Percentiles rank a stretch among this genome's conserved stretches.
Evolutionary conservation across 192 early-diverging fungal species (phyloP).

Genomic region (Podila epigama): DNA sequence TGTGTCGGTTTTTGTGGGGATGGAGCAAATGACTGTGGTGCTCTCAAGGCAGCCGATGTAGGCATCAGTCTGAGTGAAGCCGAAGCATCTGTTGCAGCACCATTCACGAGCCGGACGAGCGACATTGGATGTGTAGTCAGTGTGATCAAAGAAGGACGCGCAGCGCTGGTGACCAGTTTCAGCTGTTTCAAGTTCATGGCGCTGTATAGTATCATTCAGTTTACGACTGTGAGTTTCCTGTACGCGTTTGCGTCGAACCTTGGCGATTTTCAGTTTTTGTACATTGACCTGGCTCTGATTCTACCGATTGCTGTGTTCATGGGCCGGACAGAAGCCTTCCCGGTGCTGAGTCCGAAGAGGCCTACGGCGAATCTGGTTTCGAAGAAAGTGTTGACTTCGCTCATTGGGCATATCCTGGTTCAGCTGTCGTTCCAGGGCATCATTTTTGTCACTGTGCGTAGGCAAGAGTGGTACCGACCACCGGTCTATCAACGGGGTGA

Average conservation of each 20-base stretch:
- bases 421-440: slow-evolving; percentile 81
- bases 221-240: slow-evolving; percentile 91
- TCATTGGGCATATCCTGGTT: slow-evolving; percentile 90
- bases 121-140: slow-evolving; percentile 94
- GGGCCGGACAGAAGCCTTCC: slow-evolving; percentile 89
- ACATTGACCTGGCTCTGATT: slow-evolving; percentile 92
- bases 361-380: slow-evolving; percentile 93
- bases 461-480: slow-evolving; percentile 71
- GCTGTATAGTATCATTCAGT: slow-evolving; percentile 96
- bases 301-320: slow-evolving; percentile 88
- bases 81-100: slow-evolving; percentile 97
- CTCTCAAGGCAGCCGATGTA: slow-evolving; percentile 94
- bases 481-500: slow-evolving; percentile 70
- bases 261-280: slow-evolving; percentile 96
- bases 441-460: slow-evolving; percentile 75
- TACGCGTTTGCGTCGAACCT: slow-evolving; percentile 89
- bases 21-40: slow-evolving; percentile 98
- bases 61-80: slow-evolving; percentile 97
- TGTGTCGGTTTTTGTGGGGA: slow-evolving; percentile 98
- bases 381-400: slow-evolving; percentile 89
- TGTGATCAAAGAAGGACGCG: slow-evolving; percentile 92
- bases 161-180: slow-evolving; percentile 96
- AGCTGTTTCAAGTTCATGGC: slow-evolving; percentile 99
- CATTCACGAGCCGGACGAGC: slow-evolving; percentile 92
- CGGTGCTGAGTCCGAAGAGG: slow-evolving; percentile 73